Evolutionary conservation across 78 protist genomes (phyloP).

Genomic region (Dictyostelium brefeldianum): DNA sequence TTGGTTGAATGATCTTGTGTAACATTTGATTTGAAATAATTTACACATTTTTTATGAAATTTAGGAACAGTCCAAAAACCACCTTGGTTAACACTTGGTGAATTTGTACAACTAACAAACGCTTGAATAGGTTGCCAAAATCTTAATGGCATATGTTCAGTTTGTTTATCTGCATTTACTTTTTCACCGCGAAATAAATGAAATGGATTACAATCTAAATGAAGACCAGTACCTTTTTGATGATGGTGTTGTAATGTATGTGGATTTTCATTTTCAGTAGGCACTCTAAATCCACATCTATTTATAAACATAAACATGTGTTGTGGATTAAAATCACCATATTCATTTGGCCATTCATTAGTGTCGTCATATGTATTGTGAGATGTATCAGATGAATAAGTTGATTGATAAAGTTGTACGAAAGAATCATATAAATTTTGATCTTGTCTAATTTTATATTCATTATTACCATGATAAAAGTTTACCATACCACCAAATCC

Average conservation of each 20-base stretch:
- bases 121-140: constrained; percentile 83
- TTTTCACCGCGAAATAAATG: constrained; percentile 69
- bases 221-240: constrained; percentile 75
- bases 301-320: constrained; percentile 77
- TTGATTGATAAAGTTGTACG: constrained; percentile 18
- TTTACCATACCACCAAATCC: constrained; percentile 79
- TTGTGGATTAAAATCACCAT: constrained; percentile 33
- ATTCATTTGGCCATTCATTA: constrained; percentile 59
- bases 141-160: constrained; percentile 35
- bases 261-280: not conserved
- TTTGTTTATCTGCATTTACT: not conserved
- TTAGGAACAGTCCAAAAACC: constrained; percentile 80
- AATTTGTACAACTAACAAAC: constrained; percentile 37
- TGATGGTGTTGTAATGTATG: not conserved
- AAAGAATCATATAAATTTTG: constrained; percentile 36
- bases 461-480: constrained; percentile 56
- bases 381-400: constrained; percentile 2
- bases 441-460: constrained; percentile 47
- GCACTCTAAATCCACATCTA: constrained; percentile 77
- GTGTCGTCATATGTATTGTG: not conserved
- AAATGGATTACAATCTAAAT: constrained; percentile 75
- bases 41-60: constrained; percentile 42
- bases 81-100: constrained; percentile 17
- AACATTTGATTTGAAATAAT: not conserved
- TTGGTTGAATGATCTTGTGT: not conserved